Conservation (phyloP, 1,284 basidiomycete species). For the Rhodotorula mucilaginosa region DNA sequence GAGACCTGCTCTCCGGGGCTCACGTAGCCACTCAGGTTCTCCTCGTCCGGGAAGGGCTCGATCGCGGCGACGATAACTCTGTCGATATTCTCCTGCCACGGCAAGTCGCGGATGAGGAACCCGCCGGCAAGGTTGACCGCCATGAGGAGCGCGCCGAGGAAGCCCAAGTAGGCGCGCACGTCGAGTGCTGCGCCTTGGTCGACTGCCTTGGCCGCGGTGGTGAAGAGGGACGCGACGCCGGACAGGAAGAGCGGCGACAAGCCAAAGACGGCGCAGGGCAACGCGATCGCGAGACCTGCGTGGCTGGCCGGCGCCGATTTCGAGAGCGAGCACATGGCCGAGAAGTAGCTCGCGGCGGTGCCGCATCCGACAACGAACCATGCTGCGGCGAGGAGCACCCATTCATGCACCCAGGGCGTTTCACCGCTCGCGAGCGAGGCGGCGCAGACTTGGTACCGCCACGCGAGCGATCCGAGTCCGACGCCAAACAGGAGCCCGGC, state of each 20-base stretch:
- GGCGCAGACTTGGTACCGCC: slow-evolving; percentile 14
- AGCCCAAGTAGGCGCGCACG: slow-evolving; percentile 35
- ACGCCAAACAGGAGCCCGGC: slow-evolving; percentile 33
- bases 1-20: background rate
- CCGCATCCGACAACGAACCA: slow-evolving; percentile 40
- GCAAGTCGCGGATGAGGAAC: slow-evolving; percentile 27
- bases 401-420: slow-evolving; percentile 2
- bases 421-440: background rate
- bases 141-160: slow-evolving; percentile 36
- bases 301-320: slow-evolving; percentile 38
- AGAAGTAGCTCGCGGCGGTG: slow-evolving; percentile 41
- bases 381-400: slow-evolving; percentile 19
- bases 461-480: slow-evolving; percentile 35
- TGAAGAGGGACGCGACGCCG: slow-evolving; percentile 39
- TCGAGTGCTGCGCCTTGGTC: slow-evolving; percentile 32
- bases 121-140: slow-evolving; percentile 39
- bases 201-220: background rate
- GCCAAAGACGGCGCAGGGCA: slow-evolving; percentile 42
- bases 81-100: slow-evolving; percentile 24
- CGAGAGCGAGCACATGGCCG: slow-evolving; percentile 34
- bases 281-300: slow-evolving; percentile 41
- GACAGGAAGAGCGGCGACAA: slow-evolving; percentile 43
- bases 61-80: slow-evolving; percentile 1
- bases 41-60: slow-evolving; percentile 6
- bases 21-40: background rate